Evolutionary conservation across 2,329 filamentous ascomycete genomes (phyloP).

Genomic region (Fusarium sp.): DNA sequence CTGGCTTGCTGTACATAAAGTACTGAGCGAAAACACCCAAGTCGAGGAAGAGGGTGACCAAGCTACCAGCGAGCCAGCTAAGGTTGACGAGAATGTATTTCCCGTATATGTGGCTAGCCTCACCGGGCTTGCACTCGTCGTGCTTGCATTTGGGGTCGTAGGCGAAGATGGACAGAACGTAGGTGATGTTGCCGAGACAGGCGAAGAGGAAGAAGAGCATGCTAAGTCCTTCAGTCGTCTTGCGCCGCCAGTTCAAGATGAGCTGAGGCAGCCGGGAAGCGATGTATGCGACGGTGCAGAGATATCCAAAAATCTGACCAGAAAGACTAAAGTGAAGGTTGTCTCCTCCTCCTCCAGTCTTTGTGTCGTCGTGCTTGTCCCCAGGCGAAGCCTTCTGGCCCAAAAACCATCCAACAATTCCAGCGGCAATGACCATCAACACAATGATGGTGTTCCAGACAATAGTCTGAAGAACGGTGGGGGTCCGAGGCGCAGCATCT

Average conservation of each 20-base stretch:
- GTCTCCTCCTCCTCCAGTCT: conserved; percentile 55
- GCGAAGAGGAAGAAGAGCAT: conserved; percentile 97
- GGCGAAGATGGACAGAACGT: conserved; percentile 89
- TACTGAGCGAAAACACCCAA: conserved; percentile 90
- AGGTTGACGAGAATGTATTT: conserved; percentile 88
- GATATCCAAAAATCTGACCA: conserved; percentile 92
- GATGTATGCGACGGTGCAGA: conserved; percentile 90
- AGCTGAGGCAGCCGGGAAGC: conserved; percentile 90
- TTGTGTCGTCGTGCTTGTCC: conserved; percentile 53
- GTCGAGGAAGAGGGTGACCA: conserved; percentile 87
- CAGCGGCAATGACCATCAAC: conserved; percentile 82
- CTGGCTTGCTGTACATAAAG: conserved; percentile 76
- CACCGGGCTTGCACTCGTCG: conserved; percentile 68
- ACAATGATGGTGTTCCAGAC: conserved; percentile 80
- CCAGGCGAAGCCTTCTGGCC: conserved; percentile 51
- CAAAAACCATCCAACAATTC: conserved; percentile 86
- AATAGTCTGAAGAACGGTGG: conserved; percentile 64
- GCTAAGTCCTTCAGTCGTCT: conserved; percentile 91
- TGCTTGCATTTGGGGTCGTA: conserved; percentile 77
- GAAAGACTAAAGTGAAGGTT: conserved; percentile 73
- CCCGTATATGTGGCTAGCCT: conserved; percentile 74
- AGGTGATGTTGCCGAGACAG: conserved; percentile 93
- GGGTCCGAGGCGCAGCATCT: conserved; percentile 56
- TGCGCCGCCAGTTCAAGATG: conserved; percentile 88
- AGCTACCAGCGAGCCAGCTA: conserved; percentile 88